Evolutionary conservation across 495 filamentous ascomycete species (phyloP), one percentile per base, ranked within the genome.

Genomic region (Daldinia bambusicola): DNA sequence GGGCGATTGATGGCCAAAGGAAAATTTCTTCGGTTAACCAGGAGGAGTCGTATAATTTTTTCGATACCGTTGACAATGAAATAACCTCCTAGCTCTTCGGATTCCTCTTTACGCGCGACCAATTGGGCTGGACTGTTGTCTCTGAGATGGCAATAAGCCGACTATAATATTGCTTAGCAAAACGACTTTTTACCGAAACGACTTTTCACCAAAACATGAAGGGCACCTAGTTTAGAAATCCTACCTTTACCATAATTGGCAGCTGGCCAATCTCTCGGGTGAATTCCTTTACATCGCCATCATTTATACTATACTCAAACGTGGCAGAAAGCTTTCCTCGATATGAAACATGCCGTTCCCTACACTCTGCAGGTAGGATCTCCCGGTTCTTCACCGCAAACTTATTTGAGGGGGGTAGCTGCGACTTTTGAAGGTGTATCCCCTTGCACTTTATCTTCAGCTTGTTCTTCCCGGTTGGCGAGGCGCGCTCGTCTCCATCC

Each of bases 1-100:
- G 91, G 88, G 68, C 95, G 92, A 67, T 92, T 86, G 75, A 98
- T 97, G 32, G 95, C 95, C 86, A 98, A 92, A 41, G 95, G 95
- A 74, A 91, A 96, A 80, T 99, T 98, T 70, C 95, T 88, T 74
- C 92, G 86, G 68, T 92, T 91, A 62, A 98, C 88, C 43, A 97
- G 88, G 65, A 99, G 86, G 83, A 99, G 87, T 67, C 95, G 93
- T 73, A 99, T 93, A 50, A 99, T 83, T 83, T 97, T 98, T 78
- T 99, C 95, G 55, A 92, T 97, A 60, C 95, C 95, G 70, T 97
- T 98, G 71, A 99, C 89, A 71, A 99, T 87, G 77, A 97, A 98
- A 79, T 97, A 98, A 45, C 94, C 94, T 38, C 94, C 94, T 8
- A 96, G 78, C 77, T 98, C 94, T 78, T 98, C 94, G 0, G 93